These are phyloP conservation scores for Pseudohyphozyma bogoriensis DNA, from an alignment of 768 basidiomycete species.

Conservation along the genomic window DNA sequence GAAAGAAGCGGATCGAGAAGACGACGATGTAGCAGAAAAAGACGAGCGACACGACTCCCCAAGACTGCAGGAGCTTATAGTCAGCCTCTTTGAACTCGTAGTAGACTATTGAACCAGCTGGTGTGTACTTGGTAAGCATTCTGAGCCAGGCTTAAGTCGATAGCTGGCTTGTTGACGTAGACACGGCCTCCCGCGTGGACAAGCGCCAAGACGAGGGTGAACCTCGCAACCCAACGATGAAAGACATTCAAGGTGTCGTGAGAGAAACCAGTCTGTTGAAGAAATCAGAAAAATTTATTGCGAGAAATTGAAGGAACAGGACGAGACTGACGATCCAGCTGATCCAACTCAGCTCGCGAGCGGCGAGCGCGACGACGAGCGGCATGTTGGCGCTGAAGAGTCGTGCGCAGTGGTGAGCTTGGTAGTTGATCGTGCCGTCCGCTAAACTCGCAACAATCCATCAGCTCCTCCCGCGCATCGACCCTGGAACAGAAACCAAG, in stretches of 20 bases:
- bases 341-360: neutral
- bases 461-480: too few species aligned
- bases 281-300: neutral
- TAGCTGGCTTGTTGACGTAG: neutral
- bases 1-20: neutral
- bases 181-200: neutral
- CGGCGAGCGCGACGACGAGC: neutral
- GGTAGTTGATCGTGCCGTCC: neutral
- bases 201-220: neutral
- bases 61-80: neutral
- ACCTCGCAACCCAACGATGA: neutral
- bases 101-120: neutral
- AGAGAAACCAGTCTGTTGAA: neutral
- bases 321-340: neutral
- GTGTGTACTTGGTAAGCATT: neutral
- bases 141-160: neutral
- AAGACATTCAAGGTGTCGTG: neutral
- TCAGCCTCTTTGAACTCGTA: neutral
- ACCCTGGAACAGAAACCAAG: too few species aligned
- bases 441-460: neutral
- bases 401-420: neutral
- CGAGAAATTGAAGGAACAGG: neutral
- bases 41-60: neutral
- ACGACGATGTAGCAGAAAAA: neutral
- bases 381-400: neutral